Base-by-base conservation (phyloP, 163 green algal species). In the Prototheca wickerhamii region DNA sequence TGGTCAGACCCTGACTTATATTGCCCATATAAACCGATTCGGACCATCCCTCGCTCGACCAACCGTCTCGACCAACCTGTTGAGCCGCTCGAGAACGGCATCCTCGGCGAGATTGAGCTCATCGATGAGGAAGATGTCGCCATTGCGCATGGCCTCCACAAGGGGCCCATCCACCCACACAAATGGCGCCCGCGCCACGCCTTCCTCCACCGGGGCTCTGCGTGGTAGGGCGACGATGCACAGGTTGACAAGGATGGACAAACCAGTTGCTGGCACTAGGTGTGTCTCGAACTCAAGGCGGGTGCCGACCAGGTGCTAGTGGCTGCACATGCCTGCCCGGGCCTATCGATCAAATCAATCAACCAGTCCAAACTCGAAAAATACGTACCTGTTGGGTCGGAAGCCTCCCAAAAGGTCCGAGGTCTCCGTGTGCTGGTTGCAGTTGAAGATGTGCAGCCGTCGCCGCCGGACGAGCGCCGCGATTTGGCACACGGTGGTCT, bases 41-140 rank as follows among this genome's bases (percentile, higher is more conserved):
- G n/a, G n/a, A n/a, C n/a, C n/a, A n/a, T n/a, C n/a, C n/a, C 4
- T 31, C 4, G 5, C 3, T 4, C 5, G 23, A 10, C 17, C n/a
- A 12, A 6, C 37, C 37, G 15, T 44, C 37, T 10, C 15, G 6
- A 1, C 65, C 30, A 43, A 88, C 84, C 83, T 92, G 80, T 99
- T 99, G n/a, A 99, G 81, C 1, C 94, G 74, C 76, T 99, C 94
- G 34, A 99, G 79, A 49, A 99, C 92, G 0, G 91, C 87, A 70
- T 99, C 94, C 58, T 98, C 93, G 2, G 94, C 94, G 55, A 99
- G 79, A 70, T 96, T 97, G 58, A 99, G 85, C 76, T 99, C 94
- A 67, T 99, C 94, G 5, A 99, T 78, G 42, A 99, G 71, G 62
- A 97, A 80, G 63, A 96, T 83, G 66, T 97, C 87, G 15, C 94